Evolutionary conservation across 1,139 yeast genomes (phyloP).

Genomic region (Taphrina flavorubra): DNA sequence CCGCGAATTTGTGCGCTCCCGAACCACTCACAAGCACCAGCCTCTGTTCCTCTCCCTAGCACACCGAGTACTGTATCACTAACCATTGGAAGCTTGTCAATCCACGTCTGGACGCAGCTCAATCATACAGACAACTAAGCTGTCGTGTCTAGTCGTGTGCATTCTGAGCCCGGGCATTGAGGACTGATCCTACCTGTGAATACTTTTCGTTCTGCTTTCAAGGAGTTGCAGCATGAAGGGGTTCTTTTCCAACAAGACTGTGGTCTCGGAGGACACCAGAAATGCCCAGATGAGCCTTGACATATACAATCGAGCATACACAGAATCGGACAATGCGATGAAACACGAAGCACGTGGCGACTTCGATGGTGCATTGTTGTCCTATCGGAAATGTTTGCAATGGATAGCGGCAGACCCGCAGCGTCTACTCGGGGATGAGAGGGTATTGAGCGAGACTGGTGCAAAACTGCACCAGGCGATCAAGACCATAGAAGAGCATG

Average conservation of each 20-base stretch:
- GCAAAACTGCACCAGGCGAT: conserved; percentile 27
- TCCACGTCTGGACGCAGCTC: not conserved
- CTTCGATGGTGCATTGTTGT: conserved; percentile 33
- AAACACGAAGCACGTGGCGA: conserved; percentile 39
- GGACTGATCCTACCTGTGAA: not conserved
- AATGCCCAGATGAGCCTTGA: conserved; percentile 41
- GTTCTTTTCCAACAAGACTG: conserved; percentile 24
- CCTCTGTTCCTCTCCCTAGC: conserved; percentile 7
- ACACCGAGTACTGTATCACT: not conserved
- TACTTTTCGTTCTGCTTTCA: not conserved
- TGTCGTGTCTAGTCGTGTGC: not conserved
- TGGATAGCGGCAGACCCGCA: conserved; percentile 41
- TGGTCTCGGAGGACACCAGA: conserved; percentile 27
- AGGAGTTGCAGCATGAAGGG: conserved; percentile 28
- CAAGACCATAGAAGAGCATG: conserved; percentile 36
- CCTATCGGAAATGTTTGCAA: conserved; percentile 35
- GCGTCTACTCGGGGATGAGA: conserved; percentile 35
- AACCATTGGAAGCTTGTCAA: too few species aligned
- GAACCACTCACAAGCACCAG: conserved; percentile 3
- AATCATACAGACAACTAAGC: not conserved
- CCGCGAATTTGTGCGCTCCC: conserved; percentile 5
- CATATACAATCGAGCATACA: conserved; percentile 36
- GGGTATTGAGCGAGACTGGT: conserved; percentile 26
- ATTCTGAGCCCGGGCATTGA: too few species aligned
- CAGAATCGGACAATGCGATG: conserved; percentile 40